Evolutionary conservation across 1,139 yeast species (phyloP).

Genomic region (Spencermartinsiella ligniputridi): DNA sequence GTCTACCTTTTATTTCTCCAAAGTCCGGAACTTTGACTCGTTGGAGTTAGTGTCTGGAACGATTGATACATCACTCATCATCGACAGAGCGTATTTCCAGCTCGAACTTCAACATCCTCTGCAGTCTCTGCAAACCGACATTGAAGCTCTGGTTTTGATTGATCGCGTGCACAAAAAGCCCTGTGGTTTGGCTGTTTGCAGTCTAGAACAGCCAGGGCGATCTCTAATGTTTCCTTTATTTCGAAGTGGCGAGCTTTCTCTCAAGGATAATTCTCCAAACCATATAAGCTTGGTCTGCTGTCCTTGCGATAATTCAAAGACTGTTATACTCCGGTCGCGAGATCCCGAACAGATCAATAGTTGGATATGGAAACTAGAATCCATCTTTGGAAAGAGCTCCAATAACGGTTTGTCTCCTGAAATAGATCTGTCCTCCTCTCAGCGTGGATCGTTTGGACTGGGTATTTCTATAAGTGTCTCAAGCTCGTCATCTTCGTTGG

Average conservation of each 20-base stretch:
- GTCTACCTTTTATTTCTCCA: constrained; percentile 27
- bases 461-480: constrained; percentile 12
- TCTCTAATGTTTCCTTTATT: constrained; percentile 36
- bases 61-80: constrained; percentile 30
- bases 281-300: constrained; percentile 18
- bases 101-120: constrained; percentile 30
- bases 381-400: background rate
- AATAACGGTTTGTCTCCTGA: too few relatives aligned
- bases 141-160: constrained; percentile 28
- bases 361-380: constrained; percentile 28
- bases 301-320: constrained; percentile 24
- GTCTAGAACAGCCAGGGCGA: constrained; percentile 34
- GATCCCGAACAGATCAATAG: constrained; percentile 24
- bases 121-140: constrained; percentile 22
- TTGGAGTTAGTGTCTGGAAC: constrained; percentile 27
- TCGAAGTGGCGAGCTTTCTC: constrained; percentile 29
- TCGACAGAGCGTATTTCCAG: constrained; percentile 33
- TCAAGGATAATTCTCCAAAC: constrained; percentile 12
- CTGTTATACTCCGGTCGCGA: constrained; percentile 20
- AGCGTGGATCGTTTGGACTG: constrained; percentile 3
- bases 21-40: constrained; percentile 30
- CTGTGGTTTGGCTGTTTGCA: constrained; percentile 34
- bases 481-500: background rate
- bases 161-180: constrained; percentile 16
- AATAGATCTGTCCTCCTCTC: constrained; percentile 3